Base-by-base conservation (phyloP, 2,329 filamentous ascomycete genomes). In the Pseudogymnoascus sp. region DNA sequence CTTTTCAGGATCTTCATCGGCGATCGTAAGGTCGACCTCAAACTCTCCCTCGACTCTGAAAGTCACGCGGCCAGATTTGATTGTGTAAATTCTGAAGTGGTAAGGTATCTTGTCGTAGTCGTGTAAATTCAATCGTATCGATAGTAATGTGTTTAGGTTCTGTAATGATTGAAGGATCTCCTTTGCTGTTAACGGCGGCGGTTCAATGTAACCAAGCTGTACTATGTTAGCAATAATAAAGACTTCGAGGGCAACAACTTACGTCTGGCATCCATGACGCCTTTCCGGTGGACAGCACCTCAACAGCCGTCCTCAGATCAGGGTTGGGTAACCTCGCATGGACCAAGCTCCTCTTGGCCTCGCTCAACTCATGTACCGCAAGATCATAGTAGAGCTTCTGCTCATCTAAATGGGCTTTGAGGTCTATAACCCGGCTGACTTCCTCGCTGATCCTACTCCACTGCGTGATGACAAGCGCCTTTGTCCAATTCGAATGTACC, bases 21-120 rank as follows among this genome's bases (percentile, higher is more conserved):
- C 91, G 66, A 97, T 89, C 0, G 92, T 92, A 61, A 99, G 82
- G 72, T 97, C 94, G 18, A 97, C 84, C 73, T 97, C 93, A 70
- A 97, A 97, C 73, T 97, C 93, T 62, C 84, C 84, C 2, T 84
- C 78, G 1, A 97, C 89, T 56, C 79, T 83, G 74, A 99, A 99
- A 0, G 92, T 97, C 5, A 90, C 93, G 59, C 93, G 86, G n/a
- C 95, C 94, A 61, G 91, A 89, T 61, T 83, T 82, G 65, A 99
- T 89, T 4, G 80, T 82, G 76, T 92, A 97, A 65, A 89, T 82
- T 69, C 82, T 83, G 73, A 97, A 90, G 62, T 89, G 82, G n/a
- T 79, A 76, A 0, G 94, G 94, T 60, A 86, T 83, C 64, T 80
- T 84, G 53, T 97, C 84, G 66, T 87, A 84, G 68, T 97, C 92